Evolutionary conservation across 1,284 basidiomycete species (phyloP), one percentile per base, ranked within the genome.

Genomic region (Cutaneotrichosporon dermatis): DNA sequence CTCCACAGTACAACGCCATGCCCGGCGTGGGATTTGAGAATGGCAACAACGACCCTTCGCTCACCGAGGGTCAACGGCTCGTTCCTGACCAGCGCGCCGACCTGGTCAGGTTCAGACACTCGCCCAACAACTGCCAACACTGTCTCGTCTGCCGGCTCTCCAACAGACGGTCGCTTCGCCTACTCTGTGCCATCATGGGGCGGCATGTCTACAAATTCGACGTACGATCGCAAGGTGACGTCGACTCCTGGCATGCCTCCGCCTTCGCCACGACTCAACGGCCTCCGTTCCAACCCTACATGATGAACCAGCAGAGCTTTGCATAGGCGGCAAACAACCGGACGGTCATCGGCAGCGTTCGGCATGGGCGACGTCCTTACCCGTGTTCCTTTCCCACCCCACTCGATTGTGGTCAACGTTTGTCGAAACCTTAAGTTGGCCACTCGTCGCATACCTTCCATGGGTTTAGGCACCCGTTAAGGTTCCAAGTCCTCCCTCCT

Each of bases 61-160:
- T 4, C 62, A 63, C 58, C 58, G 58, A 35, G 54, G 55, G 35
- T 60, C 58, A 10, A 45, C 59, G 41, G 55, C 33, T 60, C 58
- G 41, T 63, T 63, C 48, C 35, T 63, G 41, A 54, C 59, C 46
- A 59, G 48, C 49, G 50, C 62, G 8, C 58, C 58, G 4, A 51
- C 51, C 2, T 63, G 58, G 58, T 57, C 55, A 10, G 46, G 56
- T 9, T 57, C 56, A 16, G 59, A 63, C 56, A 63, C 62, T n/a
- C 62, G 58, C 16, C 62, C 62, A 44, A 60, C 58, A 39, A 63
- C 62, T 39, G 62, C 62, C 50, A 63, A 60, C 58, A 63, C 62
- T 3, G 58, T 60, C 2, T 60, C 58, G 1, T 60, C 62, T 33
- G 56, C 41, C 8, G 62, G 58, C 42, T 63, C 62, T 9, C 62